Conservation (phyloP, 2,329 filamentous ascomycete genomes). For the Aspergillus sp. region DNA sequence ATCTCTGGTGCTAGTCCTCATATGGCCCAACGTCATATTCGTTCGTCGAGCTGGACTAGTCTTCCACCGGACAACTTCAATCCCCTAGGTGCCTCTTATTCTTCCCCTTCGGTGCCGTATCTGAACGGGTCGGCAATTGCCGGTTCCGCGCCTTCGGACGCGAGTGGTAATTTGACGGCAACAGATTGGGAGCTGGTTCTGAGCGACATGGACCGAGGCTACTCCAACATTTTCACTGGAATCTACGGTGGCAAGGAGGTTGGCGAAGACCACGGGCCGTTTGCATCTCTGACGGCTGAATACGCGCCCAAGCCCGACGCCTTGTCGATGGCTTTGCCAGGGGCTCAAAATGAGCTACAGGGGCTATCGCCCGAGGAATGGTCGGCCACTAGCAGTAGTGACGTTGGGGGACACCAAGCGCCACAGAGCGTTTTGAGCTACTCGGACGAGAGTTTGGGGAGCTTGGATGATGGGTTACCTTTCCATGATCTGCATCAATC, state of each 20-base stretch:
- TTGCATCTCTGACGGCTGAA: constrained; percentile 32
- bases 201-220: constrained; percentile 73
- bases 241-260: constrained; percentile 46
- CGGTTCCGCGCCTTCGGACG: constrained; percentile 45
- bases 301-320: constrained; percentile 27
- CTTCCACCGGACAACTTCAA: constrained; percentile 23
- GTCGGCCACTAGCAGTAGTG: constrained; percentile 39
- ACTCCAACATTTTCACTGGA: constrained; percentile 69
- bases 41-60: constrained; percentile 31
- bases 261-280: constrained; percentile 33
- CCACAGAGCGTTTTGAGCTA: constrained; percentile 58
- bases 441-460: constrained; percentile 59
- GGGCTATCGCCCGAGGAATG: constrained; percentile 38
- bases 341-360: constrained; percentile 28
- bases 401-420: constrained; percentile 28
- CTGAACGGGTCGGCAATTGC: constrained; percentile 26
- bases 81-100: constrained; percentile 24
- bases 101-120: constrained; percentile 48
- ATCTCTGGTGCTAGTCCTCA: constrained; percentile 30
- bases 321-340: constrained; percentile 14
- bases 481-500: constrained; percentile 23
- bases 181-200: constrained; percentile 81
- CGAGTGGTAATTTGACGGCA: constrained; percentile 50
- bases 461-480: constrained; percentile 45
- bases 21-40: constrained; percentile 23